Evolutionary conservation across 768 basidiomycete species (phyloP), one percentile per base, ranked within the genome.

Genomic region (Boletus vinaceobasis): DNA sequence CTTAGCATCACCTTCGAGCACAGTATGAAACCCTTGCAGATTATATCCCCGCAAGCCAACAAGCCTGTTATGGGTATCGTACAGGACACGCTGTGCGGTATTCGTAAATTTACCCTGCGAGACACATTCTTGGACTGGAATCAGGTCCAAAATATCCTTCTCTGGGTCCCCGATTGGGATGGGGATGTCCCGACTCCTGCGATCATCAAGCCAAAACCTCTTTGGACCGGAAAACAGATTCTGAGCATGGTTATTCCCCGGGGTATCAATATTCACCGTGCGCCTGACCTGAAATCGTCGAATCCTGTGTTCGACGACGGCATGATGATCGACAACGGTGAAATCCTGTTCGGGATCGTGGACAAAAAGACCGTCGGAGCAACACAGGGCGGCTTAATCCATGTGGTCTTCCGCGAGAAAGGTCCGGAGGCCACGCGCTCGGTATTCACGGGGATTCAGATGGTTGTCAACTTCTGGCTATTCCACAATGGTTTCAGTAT

Each of bases 1-100:
- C 8, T 23, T 15, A 14, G 19, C 15, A 26, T 32, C 9, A 9
- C n/a, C 33, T 29, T 56, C 45, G 14, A 17, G 42, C 9, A 33
- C 7, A 15, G 9, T 50, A 57, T 50, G 44, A 48, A 48, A 33
- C 3, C 13, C 39, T 42, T 29, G 37, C 29, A 99, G 93, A 99
- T 99, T 65, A 93, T 99, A 60, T 98, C 96, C 7, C 97, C 97
- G 0, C 97, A 99, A 79, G 96, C 96, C 48, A 99, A 98, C 77
- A 98, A 98, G 73, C 96, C 96, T 17, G 95, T 98, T 64, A 99
- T 99, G 96, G 97, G 93, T 56, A 98, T 99, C 63, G 96, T 99
- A 31, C 97, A 99, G 71, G 97, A 99, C 68, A 98, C 97, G 1
- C 85, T 99, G 1, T 97, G 94, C 66, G 97, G 97, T 65, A 87